A percentile compares a stretch with the other conserved stretches of the same genome.
Evolutionary conservation across 768 basidiomycete genomes (phyloP).

Genomic region (Tubosaeta sp.): DNA sequence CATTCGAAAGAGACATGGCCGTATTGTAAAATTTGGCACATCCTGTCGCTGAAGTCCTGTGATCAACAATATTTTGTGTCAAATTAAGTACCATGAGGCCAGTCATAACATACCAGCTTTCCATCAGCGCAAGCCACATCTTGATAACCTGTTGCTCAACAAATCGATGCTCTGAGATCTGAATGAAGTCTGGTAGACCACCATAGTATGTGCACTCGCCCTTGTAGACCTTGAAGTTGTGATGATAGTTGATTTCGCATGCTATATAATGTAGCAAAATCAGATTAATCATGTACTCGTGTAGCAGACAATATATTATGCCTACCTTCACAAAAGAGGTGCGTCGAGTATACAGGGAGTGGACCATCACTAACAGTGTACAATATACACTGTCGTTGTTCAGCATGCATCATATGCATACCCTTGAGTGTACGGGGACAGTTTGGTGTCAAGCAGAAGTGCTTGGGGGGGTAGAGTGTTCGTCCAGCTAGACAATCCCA

Average conservation of each 20-base stretch:
- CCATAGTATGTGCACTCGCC: neutral
- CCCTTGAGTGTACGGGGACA: constrained; percentile 1
- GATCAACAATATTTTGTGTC: too few relatives aligned
- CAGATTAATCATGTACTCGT: neutral
- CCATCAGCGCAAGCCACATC: constrained; percentile 1
- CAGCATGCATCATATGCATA: constrained; percentile 1
- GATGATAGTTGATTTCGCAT: constrained; percentile 3
- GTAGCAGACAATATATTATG: neutral
- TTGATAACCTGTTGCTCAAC: neutral
- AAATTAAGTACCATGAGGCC: too few relatives aligned
- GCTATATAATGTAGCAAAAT: neutral
- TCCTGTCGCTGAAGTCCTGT: neutral
- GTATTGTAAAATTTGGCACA: neutral
- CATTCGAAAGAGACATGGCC: neutral
- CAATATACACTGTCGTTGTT: neutral
- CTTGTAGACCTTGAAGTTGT: constrained; percentile 3
- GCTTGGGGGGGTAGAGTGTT: constrained; percentile 2
- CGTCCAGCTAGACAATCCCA: too few relatives aligned
- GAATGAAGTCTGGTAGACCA: neutral
- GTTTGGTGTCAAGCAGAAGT: neutral
- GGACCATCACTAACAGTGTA: neutral
- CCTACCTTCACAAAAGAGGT: constrained; percentile 1
- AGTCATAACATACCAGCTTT: neutral
- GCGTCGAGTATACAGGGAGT: neutral
- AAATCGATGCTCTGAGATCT: constrained; percentile 4